A percentile compares a stretch with the other conserved stretches of the same genome.
Evolutionary conservation across 768 basidiomycete species (phyloP).

Genomic region (Russula ochroleuca): DNA sequence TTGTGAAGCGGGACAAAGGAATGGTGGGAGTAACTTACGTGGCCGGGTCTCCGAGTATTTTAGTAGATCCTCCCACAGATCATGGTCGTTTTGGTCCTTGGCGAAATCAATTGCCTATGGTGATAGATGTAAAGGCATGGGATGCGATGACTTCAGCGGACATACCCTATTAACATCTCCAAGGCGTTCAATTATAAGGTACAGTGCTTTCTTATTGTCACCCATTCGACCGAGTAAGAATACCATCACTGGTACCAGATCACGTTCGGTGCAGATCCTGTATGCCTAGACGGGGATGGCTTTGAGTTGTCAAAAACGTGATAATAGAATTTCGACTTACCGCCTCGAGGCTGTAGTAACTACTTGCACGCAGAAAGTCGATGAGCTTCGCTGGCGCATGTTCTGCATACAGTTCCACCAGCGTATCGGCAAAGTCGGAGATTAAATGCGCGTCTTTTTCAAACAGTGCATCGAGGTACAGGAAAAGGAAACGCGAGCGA

Average conservation of each 20-base stretch:
- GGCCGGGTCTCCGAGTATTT: constrained; percentile 93
- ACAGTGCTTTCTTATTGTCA: constrained; percentile 91
- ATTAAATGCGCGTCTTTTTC: constrained; percentile 80
- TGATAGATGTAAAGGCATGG: neutral
- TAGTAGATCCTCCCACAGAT: constrained; percentile 96
- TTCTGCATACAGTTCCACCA: constrained; percentile 91
- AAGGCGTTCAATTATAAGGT: constrained; percentile 90
- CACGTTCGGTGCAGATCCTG: constrained; percentile 74
- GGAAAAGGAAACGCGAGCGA: constrained; percentile 78
- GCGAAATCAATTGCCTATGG: constrained; percentile 82
- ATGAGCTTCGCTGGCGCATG: constrained; percentile 74
- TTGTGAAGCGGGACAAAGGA: constrained; percentile 8
- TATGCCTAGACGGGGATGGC: constrained; percentile 61
- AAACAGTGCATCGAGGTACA: constrained; percentile 88
- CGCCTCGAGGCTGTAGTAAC: constrained; percentile 84
- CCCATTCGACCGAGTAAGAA: constrained; percentile 97
- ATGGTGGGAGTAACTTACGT: constrained; percentile 41
- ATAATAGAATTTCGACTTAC: constrained; percentile 37
- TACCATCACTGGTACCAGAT: constrained; percentile 94
- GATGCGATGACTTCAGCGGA: constrained; percentile 6
- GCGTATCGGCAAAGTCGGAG: constrained; percentile 77
- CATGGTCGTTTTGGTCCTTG: constrained; percentile 93
- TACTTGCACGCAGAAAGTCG: constrained; percentile 87
- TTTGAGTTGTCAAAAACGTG: neutral
- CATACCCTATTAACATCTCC: constrained; percentile 86